phyloP scores from a whole-genome alignment of 2,329 filamentous ascomycete species.

The Paecilomyces dactylethromorphus region DNA sequence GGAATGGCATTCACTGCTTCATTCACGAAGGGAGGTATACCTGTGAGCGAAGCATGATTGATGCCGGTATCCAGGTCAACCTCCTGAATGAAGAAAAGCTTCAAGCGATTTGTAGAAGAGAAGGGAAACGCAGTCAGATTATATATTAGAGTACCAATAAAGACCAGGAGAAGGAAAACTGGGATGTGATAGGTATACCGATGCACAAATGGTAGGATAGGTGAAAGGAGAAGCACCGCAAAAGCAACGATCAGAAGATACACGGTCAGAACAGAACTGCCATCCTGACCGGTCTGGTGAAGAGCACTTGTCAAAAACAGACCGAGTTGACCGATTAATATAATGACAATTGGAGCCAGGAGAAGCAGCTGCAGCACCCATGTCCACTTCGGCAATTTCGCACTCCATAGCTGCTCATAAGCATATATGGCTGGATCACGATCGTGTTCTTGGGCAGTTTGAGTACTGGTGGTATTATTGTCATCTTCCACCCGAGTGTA shows the following conservation, averaged over 20 bases:
- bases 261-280: conserved; percentile 62
- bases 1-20: conserved; percentile 64
- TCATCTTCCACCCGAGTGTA: conserved; percentile 37
- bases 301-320: conserved; percentile 66
- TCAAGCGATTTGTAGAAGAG: conserved; percentile 69
- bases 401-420: conserved; percentile 81
- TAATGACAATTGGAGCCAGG: conserved; percentile 68
- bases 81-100: conserved; percentile 78
- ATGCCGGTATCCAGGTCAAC: conserved; percentile 68
- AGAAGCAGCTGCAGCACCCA: conserved; percentile 85
- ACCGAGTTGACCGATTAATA: conserved; percentile 69
- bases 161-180: conserved; percentile 65
- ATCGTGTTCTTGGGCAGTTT: conserved; percentile 18
- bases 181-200: conserved; percentile 79
- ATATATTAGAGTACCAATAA: conserved; percentile 71
- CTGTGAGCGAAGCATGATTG: conserved; percentile 63
- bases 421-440: conserved; percentile 46
- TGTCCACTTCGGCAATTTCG: conserved; percentile 68
- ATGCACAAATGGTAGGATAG: conserved; percentile 77
- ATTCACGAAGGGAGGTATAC: conserved; percentile 60
- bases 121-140: conserved; percentile 87
- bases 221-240: conserved; percentile 66
- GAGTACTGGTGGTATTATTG: conserved; percentile 16
- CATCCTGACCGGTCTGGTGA: conserved; percentile 78
- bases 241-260: conserved; percentile 65